phyloP scores from a whole-genome alignment of 2,329 filamentous ascomycete genomes.

The Aspergillus fumigatiaffinis region DNA sequence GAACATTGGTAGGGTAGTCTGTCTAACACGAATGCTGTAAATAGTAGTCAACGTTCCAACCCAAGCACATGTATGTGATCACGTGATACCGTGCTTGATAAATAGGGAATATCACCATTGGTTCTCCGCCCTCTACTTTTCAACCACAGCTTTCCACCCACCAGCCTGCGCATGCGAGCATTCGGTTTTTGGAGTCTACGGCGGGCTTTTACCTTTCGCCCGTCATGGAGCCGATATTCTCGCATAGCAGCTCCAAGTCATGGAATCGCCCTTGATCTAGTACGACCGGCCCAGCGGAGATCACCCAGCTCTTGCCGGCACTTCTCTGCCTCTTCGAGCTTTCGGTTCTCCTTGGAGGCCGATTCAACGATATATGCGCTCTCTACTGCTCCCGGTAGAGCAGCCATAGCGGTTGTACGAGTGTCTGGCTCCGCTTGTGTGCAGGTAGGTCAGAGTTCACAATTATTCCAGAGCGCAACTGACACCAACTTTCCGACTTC shows the following conservation, averaged over 20 bases:
- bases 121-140: background rate
- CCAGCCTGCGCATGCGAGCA: constrained; percentile 29
- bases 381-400: constrained; percentile 78
- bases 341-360: constrained; percentile 20
- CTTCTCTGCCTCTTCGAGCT: constrained; percentile 19
- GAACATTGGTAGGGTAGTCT: too few species aligned
- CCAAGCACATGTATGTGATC: background rate
- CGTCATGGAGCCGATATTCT: constrained; percentile 17
- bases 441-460: constrained; percentile 47
- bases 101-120: background rate
- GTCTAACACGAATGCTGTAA: background rate
- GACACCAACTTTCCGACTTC: background rate
- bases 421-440: constrained; percentile 76
- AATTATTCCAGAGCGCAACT: background rate
- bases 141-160: background rate
- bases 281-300: constrained; percentile 3
- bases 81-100: constrained; percentile 2
- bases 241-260: constrained; percentile 1
- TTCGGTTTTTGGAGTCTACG: constrained; percentile 16
- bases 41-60: background rate
- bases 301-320: constrained; percentile 7
- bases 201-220: constrained; percentile 24
- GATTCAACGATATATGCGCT: constrained; percentile 80
- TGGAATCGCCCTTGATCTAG: constrained; percentile 8
- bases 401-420: constrained; percentile 85